Evolutionary conservation across 148 eudicot species (phyloP).

Genomic region (Selenicereus undatus): DNA sequence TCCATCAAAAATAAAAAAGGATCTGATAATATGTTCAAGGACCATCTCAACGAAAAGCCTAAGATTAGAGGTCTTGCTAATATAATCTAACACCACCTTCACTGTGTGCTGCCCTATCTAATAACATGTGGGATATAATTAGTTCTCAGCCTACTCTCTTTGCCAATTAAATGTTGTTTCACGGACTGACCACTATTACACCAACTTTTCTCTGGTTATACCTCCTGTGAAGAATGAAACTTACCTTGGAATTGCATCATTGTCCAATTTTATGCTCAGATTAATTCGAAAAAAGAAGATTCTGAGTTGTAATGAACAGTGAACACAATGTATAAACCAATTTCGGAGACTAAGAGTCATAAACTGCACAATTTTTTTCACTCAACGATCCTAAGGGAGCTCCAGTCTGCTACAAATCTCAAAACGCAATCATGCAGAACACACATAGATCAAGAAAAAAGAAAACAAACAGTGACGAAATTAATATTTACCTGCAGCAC

Average conservation of each 20-base stretch:
- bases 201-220: background rate
- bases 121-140: background rate
- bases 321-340: background rate
- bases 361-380: background rate
- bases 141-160: background rate
- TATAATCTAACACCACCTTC: background rate
- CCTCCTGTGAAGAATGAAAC: background rate
- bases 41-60: background rate
- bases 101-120: background rate
- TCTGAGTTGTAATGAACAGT: background rate
- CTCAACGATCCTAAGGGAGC: background rate
- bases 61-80: background rate
- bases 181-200: background rate
- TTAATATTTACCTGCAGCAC: background rate
- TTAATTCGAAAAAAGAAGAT: background rate
- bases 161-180: background rate
- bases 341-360: background rate
- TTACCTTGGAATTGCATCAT: background rate
- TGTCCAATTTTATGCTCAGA: background rate
- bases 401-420: background rate
- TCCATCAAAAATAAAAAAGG: too few relatives aligned
- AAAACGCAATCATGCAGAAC: background rate
- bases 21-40: too few relatives aligned
- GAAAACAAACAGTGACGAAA: background rate
- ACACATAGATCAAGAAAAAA: background rate